Conservation (phyloP, 331 rosid species). For the Quercus tomentella region DNA sequence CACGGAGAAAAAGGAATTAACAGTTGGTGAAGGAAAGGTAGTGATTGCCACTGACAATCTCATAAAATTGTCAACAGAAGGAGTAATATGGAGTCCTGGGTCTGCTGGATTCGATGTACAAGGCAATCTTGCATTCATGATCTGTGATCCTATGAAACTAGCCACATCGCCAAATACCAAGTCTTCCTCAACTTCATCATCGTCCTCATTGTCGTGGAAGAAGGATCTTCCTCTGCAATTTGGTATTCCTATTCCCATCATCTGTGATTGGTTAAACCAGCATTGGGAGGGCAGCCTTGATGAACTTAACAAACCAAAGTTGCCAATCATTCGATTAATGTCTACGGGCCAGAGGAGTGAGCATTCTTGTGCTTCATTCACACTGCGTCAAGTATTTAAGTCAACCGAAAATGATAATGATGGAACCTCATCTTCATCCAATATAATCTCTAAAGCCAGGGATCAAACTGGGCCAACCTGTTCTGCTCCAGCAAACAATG, state of each 20-base stretch:
- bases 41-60: slow-evolving; percentile 96
- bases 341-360: slow-evolving; percentile 82
- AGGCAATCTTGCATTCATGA: slow-evolving; percentile 96
- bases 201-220: slow-evolving; percentile 79
- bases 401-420: slow-evolving; percentile 59
- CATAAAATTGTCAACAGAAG: slow-evolving; percentile 88
- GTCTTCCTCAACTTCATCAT: slow-evolving; percentile 78
- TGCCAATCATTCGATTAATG: slow-evolving; percentile 87
- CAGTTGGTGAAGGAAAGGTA: slow-evolving; percentile 91
- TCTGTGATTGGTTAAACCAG: slow-evolving; percentile 96
- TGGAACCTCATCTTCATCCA: slow-evolving; percentile 78
- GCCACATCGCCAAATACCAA: slow-evolving; percentile 90
- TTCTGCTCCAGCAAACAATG: slow-evolving; percentile 43
- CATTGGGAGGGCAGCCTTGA: slow-evolving; percentile 99
- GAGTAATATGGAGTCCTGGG: slow-evolving; percentile 80
- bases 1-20: slow-evolving; percentile 65
- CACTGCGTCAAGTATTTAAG: slow-evolving; percentile 79
- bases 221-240: slow-evolving; percentile 88
- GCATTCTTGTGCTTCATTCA: slow-evolving; percentile 86
- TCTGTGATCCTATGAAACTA: slow-evolving; percentile 96
- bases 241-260: slow-evolving; percentile 86
- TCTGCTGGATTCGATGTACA: slow-evolving; percentile 96
- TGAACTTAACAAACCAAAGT: slow-evolving; percentile 91
- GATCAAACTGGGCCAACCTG: slow-evolving; percentile 54
- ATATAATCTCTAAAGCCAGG: slow-evolving; percentile 43